A percentile compares a stretch with the other conserved stretches of the same genome.
Evolutionary conservation across 2,329 filamentous ascomycete genomes (phyloP).

Genomic region (Emergomyces pasteurianus): DNA sequence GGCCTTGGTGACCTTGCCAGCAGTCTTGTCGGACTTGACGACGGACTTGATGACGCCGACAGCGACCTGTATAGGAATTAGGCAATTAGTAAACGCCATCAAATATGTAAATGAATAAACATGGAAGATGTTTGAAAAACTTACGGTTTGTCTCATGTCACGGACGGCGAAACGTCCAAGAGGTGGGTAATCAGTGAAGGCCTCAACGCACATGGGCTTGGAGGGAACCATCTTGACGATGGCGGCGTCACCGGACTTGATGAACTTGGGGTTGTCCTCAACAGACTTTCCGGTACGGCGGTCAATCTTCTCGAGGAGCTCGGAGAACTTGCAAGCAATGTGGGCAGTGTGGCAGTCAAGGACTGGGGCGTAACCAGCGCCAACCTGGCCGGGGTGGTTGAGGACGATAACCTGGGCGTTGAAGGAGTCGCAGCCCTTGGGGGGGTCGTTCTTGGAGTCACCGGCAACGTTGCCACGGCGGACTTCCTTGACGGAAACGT

Average conservation of each 20-base stretch:
- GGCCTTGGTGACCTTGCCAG: conserved; percentile 52
- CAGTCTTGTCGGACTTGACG: conserved; percentile 47
- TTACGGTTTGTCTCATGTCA: conserved; percentile 67
- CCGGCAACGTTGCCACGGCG: conserved; percentile 99
- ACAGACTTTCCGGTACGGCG: conserved; percentile 98
- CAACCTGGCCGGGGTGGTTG: conserved; percentile 99
- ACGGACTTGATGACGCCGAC: conserved; percentile 93
- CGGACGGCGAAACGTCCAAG: conserved; percentile 99
- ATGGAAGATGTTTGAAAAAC: conserved; percentile 42
- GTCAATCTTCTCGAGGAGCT: conserved; percentile 99
- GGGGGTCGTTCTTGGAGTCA: conserved; percentile 99
- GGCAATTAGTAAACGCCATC: not conserved
- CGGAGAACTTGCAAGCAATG: conserved; percentile 99
- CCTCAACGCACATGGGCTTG: conserved; percentile 99
- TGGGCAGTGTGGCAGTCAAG: conserved; percentile 99
- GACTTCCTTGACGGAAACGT: conserved; percentile 99
- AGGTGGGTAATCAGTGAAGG: conserved; percentile 99
- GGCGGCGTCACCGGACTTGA: conserved; percentile 99
- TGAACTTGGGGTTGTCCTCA: conserved; percentile 91
- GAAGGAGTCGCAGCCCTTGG: conserved; percentile 80
- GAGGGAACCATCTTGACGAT: conserved; percentile 99
- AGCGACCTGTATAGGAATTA: conserved; percentile 42
- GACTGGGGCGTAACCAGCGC: conserved; percentile 97
- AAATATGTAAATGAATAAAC: not conserved
- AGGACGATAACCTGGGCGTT: conserved; percentile 99